Evolutionary conservation across 768 basidiomycete species (phyloP), one percentile per base, ranked within the genome.

Genomic region (Termitomyces sp.): DNA sequence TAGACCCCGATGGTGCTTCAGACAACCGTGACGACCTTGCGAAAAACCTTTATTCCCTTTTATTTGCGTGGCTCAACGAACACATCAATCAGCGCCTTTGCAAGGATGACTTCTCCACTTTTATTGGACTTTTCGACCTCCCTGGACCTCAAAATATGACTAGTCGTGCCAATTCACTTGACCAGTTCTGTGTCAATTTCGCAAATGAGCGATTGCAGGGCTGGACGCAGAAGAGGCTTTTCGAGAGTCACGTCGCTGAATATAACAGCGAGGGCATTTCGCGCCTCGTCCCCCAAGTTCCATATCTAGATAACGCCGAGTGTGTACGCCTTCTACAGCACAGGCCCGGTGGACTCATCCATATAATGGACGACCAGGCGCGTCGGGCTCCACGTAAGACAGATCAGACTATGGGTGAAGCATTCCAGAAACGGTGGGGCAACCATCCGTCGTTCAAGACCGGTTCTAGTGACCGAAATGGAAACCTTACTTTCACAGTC

Each of bases 321-420:
- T 94, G 91, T 62, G 71, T 98, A 31, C 83, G 92, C 8, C 76
- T 99, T 31, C 73, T 98, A 42, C 88, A 94, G 66, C 87, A 92
- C 66, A 77, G 77, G 54, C 94, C 91, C 1, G 95, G 94, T 10
- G 97, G 97, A 1, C 76, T 99, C 33, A 85, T 98, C 53, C 93
- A 96, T 65, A 98, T 98, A 70, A 92, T 98, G 89, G 95, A 98
- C 66, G 96, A 98, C 67, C 94, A 97, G 70, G 90, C 94, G 1
- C 81, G 89, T 12, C 79, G 90, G 40, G 80, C 82, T 55, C 87
- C 84, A 57, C 95, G 94, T 73, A 94, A 95, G 82, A 95, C 87
- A 2, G 93, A 96, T 64, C 82, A 87, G 53, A 91, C 89, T 0
- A 97, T 98, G 93, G 84, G 95, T 9, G 94, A 97, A 64, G 92